Percentiles rank a stretch among this genome's conserved stretches.
Conservation (phyloP, 1,284 basidiomycete species). For the Schizophyllum commune region DNA sequence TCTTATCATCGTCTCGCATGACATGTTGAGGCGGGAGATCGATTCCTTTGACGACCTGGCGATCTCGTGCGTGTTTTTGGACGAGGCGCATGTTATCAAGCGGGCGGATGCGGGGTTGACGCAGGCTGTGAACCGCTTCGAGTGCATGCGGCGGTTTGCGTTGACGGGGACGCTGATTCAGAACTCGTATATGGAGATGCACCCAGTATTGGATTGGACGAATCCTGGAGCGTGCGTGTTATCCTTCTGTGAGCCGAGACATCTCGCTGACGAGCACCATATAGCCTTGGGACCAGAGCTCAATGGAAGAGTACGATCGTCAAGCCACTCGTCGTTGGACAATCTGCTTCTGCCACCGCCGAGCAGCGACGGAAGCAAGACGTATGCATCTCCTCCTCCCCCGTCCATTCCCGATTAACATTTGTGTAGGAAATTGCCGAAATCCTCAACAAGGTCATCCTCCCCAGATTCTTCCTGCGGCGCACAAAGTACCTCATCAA, state of each 20-base stretch:
- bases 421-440: slow-evolving; percentile 9
- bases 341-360: slow-evolving; percentile 56
- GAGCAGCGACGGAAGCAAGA: slow-evolving; percentile 52
- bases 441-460: slow-evolving; percentile 3
- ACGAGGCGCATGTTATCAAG: slow-evolving; percentile 81
- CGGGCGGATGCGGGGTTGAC: slow-evolving; percentile 49
- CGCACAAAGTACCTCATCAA: slow-evolving; percentile 81
- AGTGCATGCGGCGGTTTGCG: slow-evolving; percentile 60
- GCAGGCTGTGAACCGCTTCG: slow-evolving; percentile 55
- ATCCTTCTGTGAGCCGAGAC: neutral
- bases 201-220: slow-evolving; percentile 78
- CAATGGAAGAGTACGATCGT: slow-evolving; percentile 68
- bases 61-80: slow-evolving; percentile 69
- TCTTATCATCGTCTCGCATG: slow-evolving; percentile 73
- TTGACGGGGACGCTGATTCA: slow-evolving; percentile 83
- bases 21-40: slow-evolving; percentile 61
- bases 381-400: slow-evolving; percentile 28
- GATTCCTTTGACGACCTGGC: slow-evolving; percentile 53
- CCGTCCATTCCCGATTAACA: no score
- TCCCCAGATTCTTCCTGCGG: slow-evolving; percentile 8
- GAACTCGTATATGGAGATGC: slow-evolving; percentile 78
- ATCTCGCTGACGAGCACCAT: neutral
- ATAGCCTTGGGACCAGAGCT: slow-evolving; percentile 46
- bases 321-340: slow-evolving; percentile 59
- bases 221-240: slow-evolving; percentile 43